Evolutionary conservation across 163 green algal genomes (phyloP), one percentile per base, ranked within the genome.

Genomic region (Scenedesmus sp.): DNA sequence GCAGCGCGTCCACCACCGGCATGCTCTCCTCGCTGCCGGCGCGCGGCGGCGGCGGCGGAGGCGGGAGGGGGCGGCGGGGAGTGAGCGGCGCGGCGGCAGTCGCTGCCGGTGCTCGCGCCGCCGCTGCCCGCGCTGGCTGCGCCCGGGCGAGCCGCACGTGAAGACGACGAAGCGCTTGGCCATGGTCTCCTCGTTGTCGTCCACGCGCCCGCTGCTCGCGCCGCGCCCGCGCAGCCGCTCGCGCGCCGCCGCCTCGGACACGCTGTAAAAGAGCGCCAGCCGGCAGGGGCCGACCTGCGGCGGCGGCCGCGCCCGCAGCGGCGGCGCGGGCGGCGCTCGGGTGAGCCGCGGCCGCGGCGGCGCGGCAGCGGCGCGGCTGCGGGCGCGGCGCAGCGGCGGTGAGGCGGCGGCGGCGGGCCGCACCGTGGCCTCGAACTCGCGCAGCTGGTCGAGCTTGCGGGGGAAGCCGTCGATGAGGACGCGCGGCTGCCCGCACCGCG

Each of bases 401-500:
- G n/a, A n/a, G n/a, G n/a, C n/a, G n/a, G n/a, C n/a, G n/a, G n/a
- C n/a, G n/a, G n/a, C n/a, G n/a, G n/a, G n/a, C 20, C 63, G 53
- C 63, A 91, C 89, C 83, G 88, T 78, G 31, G 69, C 33, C 48
- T 93, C 87, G 82, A 94, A 95, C 10, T 83, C 86, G 28, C 81
- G 29, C 3, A 91, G 87, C 80, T 95, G 92, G 67, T 95, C 92
- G 60, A 94, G 58, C 15, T 86, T 89, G 1, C 91, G 80, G 17
- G 92, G 92, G 77, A 94, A 96, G 51, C 91, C 92, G 70, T 96
- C 92, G 5, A 96, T 84, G 24, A 96, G 83, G 81, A 96, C 92
- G 29, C 20, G 60, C 60, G 47, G 64, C 28, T 50, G 45, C 3
- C 10, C 42, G 9, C 39, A 47, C 7, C 24, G 2, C 9, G 17